A percentile compares a stretch with the other conserved stretches of the same genome.
phyloP scores from a whole-genome alignment of 768 basidiomycete genomes.

The Tylopilus balloui region DNA sequence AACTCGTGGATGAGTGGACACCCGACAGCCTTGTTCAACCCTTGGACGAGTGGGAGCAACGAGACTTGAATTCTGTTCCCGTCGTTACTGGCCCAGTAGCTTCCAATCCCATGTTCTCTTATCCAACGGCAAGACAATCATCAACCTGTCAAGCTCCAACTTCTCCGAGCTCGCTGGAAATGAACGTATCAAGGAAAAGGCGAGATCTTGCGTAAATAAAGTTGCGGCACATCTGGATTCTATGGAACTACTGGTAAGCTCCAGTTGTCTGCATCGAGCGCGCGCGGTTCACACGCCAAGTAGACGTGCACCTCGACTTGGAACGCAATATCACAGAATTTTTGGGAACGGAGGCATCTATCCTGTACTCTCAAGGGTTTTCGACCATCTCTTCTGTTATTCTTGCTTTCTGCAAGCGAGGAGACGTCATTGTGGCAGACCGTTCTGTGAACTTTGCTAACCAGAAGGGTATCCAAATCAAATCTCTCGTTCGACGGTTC shows the following conservation, averaged over 20 bases:
- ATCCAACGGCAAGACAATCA: slow-evolving; percentile 64
- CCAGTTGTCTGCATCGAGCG: neutral
- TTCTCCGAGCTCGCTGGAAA: slow-evolving; percentile 88
- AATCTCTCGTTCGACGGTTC: slow-evolving; percentile 86
- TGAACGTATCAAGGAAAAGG: slow-evolving; percentile 79
- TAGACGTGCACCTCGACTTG: slow-evolving; percentile 88
- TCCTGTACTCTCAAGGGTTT: slow-evolving; percentile 93
- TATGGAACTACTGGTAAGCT: slow-evolving; percentile 89
- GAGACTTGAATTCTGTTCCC: slow-evolving; percentile 72
- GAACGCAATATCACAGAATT: slow-evolving; percentile 90
- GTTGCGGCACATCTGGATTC: slow-evolving; percentile 95
- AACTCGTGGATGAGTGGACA: slow-evolving; percentile 91
- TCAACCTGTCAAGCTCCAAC: slow-evolving; percentile 88
- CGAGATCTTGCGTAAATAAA: slow-evolving; percentile 80
- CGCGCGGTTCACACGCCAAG: slow-evolving; percentile 5
- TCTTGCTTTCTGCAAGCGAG: slow-evolving; percentile 95
- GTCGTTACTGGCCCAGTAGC: slow-evolving; percentile 77
- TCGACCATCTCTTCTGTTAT: slow-evolving; percentile 91
- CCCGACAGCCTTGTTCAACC: slow-evolving; percentile 79
- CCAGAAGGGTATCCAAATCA: slow-evolving; percentile 92
- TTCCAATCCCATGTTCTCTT: slow-evolving; percentile 75
- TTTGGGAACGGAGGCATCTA: slow-evolving; percentile 81
- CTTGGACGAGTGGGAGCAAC: slow-evolving; percentile 51
- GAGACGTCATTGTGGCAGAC: slow-evolving; percentile 97
- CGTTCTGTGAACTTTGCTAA: slow-evolving; percentile 94